Evolutionary conservation across 1,139 yeast genomes (phyloP), one percentile per base, ranked within the genome.

Genomic region (Geotrichum citri-aurantii): DNA sequence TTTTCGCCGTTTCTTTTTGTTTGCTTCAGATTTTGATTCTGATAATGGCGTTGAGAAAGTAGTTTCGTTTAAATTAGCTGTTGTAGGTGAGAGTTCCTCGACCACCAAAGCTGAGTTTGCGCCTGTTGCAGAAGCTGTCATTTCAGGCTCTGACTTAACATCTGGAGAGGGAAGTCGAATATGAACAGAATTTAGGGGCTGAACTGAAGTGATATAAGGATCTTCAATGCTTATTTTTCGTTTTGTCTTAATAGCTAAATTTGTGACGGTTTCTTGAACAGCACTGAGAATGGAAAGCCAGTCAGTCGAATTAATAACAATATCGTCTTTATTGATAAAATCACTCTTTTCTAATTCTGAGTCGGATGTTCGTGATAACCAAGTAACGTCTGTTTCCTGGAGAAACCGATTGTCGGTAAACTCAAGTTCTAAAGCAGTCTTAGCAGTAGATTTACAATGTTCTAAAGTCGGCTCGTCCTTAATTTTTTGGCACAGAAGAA

Each of bases 391-490:
- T 1, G 42, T 56, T 31, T 48, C 47, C 44, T 52, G 27, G 2
- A 21, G 29, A 27, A 52, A 57, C 31, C 46, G 21, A 14, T 44
- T 23, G 40, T 57, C 48, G 27, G 49, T 48, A 44, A 57, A 52
- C 33, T 52, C 51, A 37, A 57, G 46, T 6, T 21, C n/a, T 4
- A 50, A 19, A 21, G 56, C 59, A 17, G 29, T 19, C 19, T 19
- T 48, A 6, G 54, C 59, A 17, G 55, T 31, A 10, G 23, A n/a
- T 21, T 33, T 37, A 29, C 31, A 40, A 12, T 33, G 48, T n/a
- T 31, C 29, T 23, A 78, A 77, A 7, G 80, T 81, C 54, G 81
- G 79, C 57, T 80, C 83, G 3, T 72, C 74, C 3, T 73, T 59
- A 1, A 59, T 47, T 17, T 48, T 51, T 17, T 51, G 26, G 46